phyloP scores from a whole-genome alignment of 345 rosid genomes.

The Firmiana major region DNA sequence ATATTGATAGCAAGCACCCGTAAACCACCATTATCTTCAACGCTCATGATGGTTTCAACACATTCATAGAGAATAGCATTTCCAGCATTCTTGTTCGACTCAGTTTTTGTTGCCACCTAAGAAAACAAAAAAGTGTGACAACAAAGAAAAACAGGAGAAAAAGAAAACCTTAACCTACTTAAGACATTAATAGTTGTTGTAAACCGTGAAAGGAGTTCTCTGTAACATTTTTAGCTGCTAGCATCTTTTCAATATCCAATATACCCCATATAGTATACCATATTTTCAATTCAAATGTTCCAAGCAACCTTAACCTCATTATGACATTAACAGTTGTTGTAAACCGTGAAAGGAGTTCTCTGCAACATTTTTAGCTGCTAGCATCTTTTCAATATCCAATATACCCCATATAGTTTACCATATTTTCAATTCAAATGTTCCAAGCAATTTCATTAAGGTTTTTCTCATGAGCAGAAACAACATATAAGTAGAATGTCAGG shows the following conservation, averaged over 20 bases:
- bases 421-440: not conserved
- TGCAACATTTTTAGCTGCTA: not conserved
- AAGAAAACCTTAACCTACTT: not conserved
- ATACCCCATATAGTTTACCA: not conserved
- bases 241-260: not conserved
- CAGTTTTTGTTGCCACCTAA: conserved; percentile 98
- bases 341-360: not conserved
- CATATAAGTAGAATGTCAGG: not conserved
- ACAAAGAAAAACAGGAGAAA: conserved; percentile 12
- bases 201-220: not conserved
- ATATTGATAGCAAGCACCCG: conserved; percentile 99
- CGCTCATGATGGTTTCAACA: conserved; percentile 96
- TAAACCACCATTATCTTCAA: conserved; percentile 91
- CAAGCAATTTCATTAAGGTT: not conserved
- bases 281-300: not conserved
- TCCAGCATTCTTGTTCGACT: conserved; percentile 98
- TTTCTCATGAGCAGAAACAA: not conserved
- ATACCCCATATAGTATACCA: not conserved
- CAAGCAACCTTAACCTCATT: not conserved
- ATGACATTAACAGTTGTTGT: not conserved
- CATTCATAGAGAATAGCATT: conserved; percentile 97
- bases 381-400: not conserved
- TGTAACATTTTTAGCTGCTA: not conserved
- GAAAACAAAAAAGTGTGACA: conserved; percentile 19
- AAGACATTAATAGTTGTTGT: not conserved